phyloP scores from a whole-genome alignment of 352 stramenopile species.

The Pythium insidiosum region DNA sequence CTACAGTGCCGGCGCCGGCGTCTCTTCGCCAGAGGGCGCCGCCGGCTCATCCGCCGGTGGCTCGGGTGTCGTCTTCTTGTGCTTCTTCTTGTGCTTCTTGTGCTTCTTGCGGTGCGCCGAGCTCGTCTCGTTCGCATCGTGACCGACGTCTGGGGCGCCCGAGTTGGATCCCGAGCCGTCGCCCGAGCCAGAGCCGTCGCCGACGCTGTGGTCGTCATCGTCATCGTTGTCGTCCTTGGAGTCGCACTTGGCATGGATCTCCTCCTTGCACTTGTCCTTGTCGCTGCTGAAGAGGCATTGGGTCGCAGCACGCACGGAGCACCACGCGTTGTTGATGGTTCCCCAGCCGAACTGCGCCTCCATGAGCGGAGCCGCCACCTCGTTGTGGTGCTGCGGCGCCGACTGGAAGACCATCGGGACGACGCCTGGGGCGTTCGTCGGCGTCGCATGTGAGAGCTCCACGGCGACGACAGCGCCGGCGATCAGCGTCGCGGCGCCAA shows the following conservation, averaged over 20 bases:
- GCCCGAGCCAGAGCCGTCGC: slow-evolving; percentile 4
- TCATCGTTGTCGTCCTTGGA: neutral
- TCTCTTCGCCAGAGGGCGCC: too few relatives aligned
- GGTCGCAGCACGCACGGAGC: slow-evolving; percentile 9
- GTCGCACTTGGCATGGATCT: slow-evolving; percentile 13
- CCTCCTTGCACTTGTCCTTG: slow-evolving; percentile 19
- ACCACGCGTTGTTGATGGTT: slow-evolving; percentile 15
- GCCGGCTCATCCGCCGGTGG: too few relatives aligned
- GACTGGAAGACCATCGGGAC: neutral
- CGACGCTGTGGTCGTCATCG: slow-evolving; percentile 1
- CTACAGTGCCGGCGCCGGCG: too few relatives aligned
- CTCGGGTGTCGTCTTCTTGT: neutral
- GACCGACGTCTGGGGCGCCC: neutral
- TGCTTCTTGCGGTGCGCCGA: slow-evolving; percentile 4
- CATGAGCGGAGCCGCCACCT: slow-evolving; percentile 1
- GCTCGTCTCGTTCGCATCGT: neutral
- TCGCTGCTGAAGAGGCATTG: slow-evolving; percentile 21
- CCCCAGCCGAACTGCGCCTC: slow-evolving; percentile 19
- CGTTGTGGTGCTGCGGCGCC: neutral
- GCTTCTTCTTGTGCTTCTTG: slow-evolving; percentile 11
- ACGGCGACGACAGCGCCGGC: slow-evolving; percentile 17
- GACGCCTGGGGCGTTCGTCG: neutral
- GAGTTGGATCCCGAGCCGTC: neutral
- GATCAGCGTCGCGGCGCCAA: slow-evolving; percentile 12
- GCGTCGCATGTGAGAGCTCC: slow-evolving; percentile 3